Percentiles rank a stretch among this genome's conserved stretches.
These are phyloP conservation scores for Xerocomellus intermedius DNA, from an alignment of 768 basidiomycete species.

Conservation along the genomic window DNA sequence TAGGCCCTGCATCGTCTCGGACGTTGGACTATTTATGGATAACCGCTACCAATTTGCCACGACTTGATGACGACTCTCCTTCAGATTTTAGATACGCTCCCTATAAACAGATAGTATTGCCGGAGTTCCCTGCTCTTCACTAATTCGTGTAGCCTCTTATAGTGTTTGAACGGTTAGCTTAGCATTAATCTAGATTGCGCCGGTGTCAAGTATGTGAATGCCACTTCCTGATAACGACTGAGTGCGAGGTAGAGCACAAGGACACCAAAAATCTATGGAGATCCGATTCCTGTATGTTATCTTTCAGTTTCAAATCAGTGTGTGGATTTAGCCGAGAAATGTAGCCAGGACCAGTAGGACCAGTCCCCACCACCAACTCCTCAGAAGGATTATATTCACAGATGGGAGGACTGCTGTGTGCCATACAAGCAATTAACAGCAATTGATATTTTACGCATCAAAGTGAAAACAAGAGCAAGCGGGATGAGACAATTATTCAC, in stretches of 20 bases:
- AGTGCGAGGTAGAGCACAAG: neutral
- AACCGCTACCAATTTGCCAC: slow-evolving; percentile 4
- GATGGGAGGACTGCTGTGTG: no score
- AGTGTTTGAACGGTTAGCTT: slow-evolving; percentile 5
- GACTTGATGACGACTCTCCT: slow-evolving; percentile 20
- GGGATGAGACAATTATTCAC: slow-evolving; percentile 21
- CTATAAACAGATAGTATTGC: slow-evolving; percentile 9
- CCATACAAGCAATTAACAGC: neutral
- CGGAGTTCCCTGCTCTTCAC: neutral
- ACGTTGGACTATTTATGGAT: neutral
- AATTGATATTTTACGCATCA: neutral
- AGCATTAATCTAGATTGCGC: slow-evolving; percentile 9
- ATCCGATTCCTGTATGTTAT: neutral
- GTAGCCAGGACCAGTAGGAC: no score
- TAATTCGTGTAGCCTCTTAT: slow-evolving; percentile 17
- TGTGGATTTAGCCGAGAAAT: neutral
- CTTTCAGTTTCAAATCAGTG: neutral
- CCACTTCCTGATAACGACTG: neutral
- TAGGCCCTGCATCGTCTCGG: slow-evolving; percentile 3
- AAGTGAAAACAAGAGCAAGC: neutral
- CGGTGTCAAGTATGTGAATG: neutral
- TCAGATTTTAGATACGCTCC: slow-evolving; percentile 8
- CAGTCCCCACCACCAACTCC: neutral
- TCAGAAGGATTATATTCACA: neutral
- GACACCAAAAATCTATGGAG: neutral